A percentile compares a stretch with the other conserved stretches of the same genome.
These are phyloP conservation scores for Alternaria sp. DNA, from an alignment of 2,329 filamentous ascomycete species.

Conservation along the genomic window DNA sequence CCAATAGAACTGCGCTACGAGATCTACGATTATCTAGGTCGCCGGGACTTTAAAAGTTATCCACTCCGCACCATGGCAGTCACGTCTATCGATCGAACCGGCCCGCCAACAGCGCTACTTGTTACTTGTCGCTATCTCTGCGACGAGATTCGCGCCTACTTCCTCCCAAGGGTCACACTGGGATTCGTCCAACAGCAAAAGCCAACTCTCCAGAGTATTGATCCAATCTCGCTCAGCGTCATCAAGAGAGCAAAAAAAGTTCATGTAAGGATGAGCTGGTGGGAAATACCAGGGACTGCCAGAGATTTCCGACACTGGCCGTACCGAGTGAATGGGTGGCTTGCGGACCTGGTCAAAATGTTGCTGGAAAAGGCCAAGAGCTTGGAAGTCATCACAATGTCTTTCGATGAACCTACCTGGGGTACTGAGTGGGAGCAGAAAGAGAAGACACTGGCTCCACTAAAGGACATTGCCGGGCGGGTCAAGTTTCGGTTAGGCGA, in stretches of 20 bases:
- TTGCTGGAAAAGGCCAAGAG: conserved; percentile 17
- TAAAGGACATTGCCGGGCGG: conserved; percentile 13
- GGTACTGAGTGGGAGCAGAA: conserved; percentile 14
- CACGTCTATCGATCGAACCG: conserved; percentile 18
- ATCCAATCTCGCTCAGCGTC: not conserved
- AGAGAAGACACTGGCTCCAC: conserved; percentile 13
- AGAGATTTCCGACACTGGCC: not conserved
- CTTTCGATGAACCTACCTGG: not conserved
- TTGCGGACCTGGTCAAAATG: conserved; percentile 14
- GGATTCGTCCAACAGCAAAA: conserved; percentile 16
- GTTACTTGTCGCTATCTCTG: conserved; percentile 16
- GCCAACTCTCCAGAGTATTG: not conserved
- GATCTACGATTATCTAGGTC: conserved; percentile 24
- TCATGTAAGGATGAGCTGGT: conserved; percentile 14
- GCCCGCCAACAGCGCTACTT: conserved; percentile 20
- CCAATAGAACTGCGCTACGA: conserved; percentile 25
- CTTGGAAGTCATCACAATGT: not conserved
- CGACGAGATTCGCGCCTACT: conserved; percentile 24
- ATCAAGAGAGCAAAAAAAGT: conserved; percentile 12
- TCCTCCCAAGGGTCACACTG: conserved; percentile 23
- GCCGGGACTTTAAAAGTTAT: conserved; percentile 17
- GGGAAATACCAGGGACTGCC: too few relatives aligned
- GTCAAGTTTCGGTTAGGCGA: conserved; percentile 19
- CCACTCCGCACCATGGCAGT: conserved; percentile 21
- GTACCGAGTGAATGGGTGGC: conserved; percentile 13